Base-by-base conservation (phyloP, 1,284 basidiomycete species). In the Trametes hirsuta region DNA sequence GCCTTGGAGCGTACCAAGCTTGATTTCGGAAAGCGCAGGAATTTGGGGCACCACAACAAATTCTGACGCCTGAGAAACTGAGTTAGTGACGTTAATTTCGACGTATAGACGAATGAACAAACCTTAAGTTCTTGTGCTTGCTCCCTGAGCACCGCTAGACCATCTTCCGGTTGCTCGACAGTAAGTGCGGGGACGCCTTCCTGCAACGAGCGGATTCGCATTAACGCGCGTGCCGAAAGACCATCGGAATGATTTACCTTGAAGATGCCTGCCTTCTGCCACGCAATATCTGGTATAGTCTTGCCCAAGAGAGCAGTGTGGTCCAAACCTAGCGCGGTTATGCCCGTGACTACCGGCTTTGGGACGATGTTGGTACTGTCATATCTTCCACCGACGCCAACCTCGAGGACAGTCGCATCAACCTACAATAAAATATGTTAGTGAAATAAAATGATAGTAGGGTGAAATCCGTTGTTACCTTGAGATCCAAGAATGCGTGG, bases 341-440 rank as follows among this genome's bases (percentile, higher is more conserved):
- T 83, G 6, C 95, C 97, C 0, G 96, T 94, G 4, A 93, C 92
- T 21, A 96, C 73, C 0, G 97, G 97, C 62, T 84, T 85, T 0
- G 94, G 95, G 0, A 99, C 94, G 62, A 98, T 88, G 71, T 99
- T 99, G 34, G 97, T 99, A 69, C 94, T 95, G 73, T 99, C 97
- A 71, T 94, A 95, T 24, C 86, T 84, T 21, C 97, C 97, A 15
- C 97, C 97, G 21, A 99, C 92, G 14, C 97, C 97, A 39, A 99
- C 97, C 81, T 99, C 97, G 35, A 99, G 83, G 46, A 99, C 86
- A 0, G 96, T 95, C 4, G 94, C 95, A 68, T 95, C 88, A 15
- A 93, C 88, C 76, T 84, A 12, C 6, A 5, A 1, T 10, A 68
- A 18, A 18, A 14, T 36, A n/a, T 53, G 49, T 8, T 10, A 41